phyloP scores from a whole-genome alignment of 2,329 filamentous ascomycete species.

The Claviceps sp. region DNA sequence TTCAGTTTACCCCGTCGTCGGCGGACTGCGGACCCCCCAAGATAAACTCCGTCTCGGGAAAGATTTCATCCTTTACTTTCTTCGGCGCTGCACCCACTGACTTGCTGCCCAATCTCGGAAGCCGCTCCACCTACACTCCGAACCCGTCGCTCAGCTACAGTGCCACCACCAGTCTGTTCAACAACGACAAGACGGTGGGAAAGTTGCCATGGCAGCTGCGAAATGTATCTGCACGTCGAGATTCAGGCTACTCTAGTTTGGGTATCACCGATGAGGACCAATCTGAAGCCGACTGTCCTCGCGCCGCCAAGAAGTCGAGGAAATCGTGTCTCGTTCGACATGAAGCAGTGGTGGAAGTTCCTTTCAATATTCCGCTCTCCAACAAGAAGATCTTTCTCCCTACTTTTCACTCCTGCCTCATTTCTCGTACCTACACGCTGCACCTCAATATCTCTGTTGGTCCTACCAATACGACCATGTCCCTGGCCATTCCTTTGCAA shows the following conservation, averaged over 20 bases:
- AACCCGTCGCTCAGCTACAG: conserved; percentile 34
- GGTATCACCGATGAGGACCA: conserved; percentile 17
- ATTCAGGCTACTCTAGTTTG: conserved; percentile 41
- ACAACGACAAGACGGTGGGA: conserved; percentile 21
- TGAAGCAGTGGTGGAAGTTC: conserved; percentile 30
- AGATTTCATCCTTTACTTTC: conserved; percentile 38
- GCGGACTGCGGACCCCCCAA: conserved; percentile 31
- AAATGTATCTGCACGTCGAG: conserved; percentile 24
- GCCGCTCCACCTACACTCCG: conserved; percentile 24
- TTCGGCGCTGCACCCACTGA: conserved; percentile 33
- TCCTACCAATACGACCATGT: conserved; percentile 28
- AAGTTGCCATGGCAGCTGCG: conserved; percentile 29
- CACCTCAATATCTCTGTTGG: conserved; percentile 31
- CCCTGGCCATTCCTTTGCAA: conserved; percentile 36
- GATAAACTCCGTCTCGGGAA: conserved; percentile 34
- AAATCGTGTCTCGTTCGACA: conserved; percentile 24
- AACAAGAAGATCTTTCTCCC: conserved; percentile 40
- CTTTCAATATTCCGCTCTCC: conserved; percentile 31
- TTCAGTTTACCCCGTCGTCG: conserved; percentile 33
- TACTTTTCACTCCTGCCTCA: conserved; percentile 45
- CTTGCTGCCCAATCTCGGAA: conserved; percentile 36
- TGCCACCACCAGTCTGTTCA: conserved; percentile 27
- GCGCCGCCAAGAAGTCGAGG: conserved; percentile 11
- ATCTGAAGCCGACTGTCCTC: conserved; percentile 21
- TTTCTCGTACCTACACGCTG: conserved; percentile 40